Base-by-base conservation (phyloP, 768 basidiomycete species). In the Rhizopogon rudus region DNA sequence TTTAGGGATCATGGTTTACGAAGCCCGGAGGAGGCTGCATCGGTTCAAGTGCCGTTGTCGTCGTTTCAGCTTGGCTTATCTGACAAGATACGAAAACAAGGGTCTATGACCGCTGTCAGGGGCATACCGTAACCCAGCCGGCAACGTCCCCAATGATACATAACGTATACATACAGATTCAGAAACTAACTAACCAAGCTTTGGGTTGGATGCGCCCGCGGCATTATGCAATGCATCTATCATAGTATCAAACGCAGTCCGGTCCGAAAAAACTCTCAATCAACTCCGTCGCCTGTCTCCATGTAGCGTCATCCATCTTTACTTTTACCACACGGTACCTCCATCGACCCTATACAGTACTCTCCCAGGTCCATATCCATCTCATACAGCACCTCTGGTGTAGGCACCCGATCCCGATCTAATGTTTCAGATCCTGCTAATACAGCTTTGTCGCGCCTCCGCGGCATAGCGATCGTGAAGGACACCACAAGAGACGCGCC, bases 401-500 rank as follows among this genome's bases (percentile, higher is more conserved):
- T 57, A 56, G 12, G 13, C 1, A 45, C 57, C 37, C 20, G 43
- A 14, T 25, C 42, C 37, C 25, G 43, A 14, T 25, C 42, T n/a
- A 44, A 31, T 20, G 39, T 12, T 9, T 22, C 40, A 3, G 48
- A 10, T 9, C 37, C 1, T 25, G 25, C 25, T 25, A 25, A 3
- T 25, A 44, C 5, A 14, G 29, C 28, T 17, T 14, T 31, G 16
- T 53, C 52, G 33, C 29, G 33, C 22, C 25, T 33, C 31, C 40
- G 63, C 6, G 80, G 76, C 75, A 81, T 75, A 7, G 70, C 62
- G 44, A 80, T 69, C 13, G 73, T 59, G 16, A 79, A 72, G 3
- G 73, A 71, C 13, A 80, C 66, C 49, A 72, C 73, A 35, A 78
- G 12, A 13, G 54, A 65, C 43, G 60, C 42, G 6, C 52, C 54